A percentile compares a stretch with the other conserved stretches of the same genome.
Evolutionary conservation across 352 stramenopile species (phyloP).

Genomic region (Peronospora farinosa): DNA sequence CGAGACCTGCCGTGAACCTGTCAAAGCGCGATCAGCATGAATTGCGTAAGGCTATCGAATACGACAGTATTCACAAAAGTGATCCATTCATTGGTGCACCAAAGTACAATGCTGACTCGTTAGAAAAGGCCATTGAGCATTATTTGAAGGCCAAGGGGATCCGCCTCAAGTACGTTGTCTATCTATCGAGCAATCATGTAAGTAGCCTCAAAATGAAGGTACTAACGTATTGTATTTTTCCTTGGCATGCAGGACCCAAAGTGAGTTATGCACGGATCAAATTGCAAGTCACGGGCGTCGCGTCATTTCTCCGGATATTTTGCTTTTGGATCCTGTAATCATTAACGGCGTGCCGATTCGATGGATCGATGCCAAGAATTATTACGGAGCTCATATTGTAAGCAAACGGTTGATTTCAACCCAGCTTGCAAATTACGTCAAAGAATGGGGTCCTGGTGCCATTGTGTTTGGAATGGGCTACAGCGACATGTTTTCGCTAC

Average conservation of each 20-base stretch:
- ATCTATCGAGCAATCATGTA: background rate
- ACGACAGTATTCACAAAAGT: slow-evolving; percentile 82
- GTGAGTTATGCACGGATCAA: slow-evolving; percentile 65
- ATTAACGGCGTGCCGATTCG: slow-evolving; percentile 81
- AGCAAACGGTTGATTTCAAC: slow-evolving; percentile 81
- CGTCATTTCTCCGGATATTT: slow-evolving; percentile 76
- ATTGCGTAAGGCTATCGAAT: slow-evolving; percentile 59
- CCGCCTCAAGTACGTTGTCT: slow-evolving; percentile 56
- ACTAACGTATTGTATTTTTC: slow-evolving; percentile 6
- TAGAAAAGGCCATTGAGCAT: slow-evolving; percentile 68
- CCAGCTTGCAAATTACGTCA: slow-evolving; percentile 76
- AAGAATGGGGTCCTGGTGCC: slow-evolving; percentile 77
- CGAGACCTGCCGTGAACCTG: slow-evolving; percentile 41
- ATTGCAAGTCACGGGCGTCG: slow-evolving; percentile 52
- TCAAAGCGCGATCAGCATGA: slow-evolving; percentile 67
- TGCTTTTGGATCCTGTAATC: slow-evolving; percentile 73
- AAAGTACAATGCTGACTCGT: slow-evolving; percentile 64
- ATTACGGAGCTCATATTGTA: slow-evolving; percentile 85
- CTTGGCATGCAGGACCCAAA: slow-evolving; percentile 41
- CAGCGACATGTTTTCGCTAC: slow-evolving; percentile 82
- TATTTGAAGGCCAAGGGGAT: slow-evolving; percentile 69
- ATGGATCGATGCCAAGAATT: slow-evolving; percentile 87
- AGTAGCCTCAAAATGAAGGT: background rate
- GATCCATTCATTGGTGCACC: slow-evolving; percentile 69
- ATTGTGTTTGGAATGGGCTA: slow-evolving; percentile 86